phyloP scores from a whole-genome alignment of 805 yeast species.

The Starmerella floricola region DNA sequence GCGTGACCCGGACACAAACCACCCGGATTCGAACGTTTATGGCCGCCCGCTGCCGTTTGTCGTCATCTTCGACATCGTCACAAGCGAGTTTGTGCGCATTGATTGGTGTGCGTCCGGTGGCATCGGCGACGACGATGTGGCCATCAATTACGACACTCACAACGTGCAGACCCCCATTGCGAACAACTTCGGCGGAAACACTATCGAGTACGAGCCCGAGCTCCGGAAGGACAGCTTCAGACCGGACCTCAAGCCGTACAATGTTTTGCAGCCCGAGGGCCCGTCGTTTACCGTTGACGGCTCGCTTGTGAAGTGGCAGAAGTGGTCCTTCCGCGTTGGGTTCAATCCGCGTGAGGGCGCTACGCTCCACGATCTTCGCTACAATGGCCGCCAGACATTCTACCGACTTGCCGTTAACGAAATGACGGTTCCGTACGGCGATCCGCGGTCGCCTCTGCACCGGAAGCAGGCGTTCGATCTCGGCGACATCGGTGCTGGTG shows the following conservation, averaged over 20 bases:
- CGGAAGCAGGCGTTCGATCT: constrained; percentile 78
- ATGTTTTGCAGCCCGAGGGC: constrained; percentile 77
- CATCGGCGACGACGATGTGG: constrained; percentile 50
- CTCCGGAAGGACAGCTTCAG: constrained; percentile 45
- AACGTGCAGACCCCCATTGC: constrained; percentile 43
- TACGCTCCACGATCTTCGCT: constrained; percentile 56
- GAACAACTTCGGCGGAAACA: constrained; percentile 38
- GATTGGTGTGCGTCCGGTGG: constrained; percentile 62
- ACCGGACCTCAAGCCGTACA: constrained; percentile 55
- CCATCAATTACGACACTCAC: constrained; percentile 41
- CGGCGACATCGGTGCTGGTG: constrained; percentile 76
- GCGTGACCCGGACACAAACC: constrained; percentile 45
- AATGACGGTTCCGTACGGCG: constrained; percentile 82
- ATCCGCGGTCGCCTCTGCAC: constrained; percentile 69
- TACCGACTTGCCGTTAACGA: constrained; percentile 64
- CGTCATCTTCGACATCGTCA: constrained; percentile 55
- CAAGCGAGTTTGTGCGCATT: constrained; percentile 53
- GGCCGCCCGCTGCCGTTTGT: constrained; percentile 63
- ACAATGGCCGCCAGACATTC: constrained; percentile 64
- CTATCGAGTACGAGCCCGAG: constrained; percentile 65
- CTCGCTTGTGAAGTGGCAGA: constrained; percentile 62
- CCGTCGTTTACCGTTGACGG: constrained; percentile 54
- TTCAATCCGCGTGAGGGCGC: constrained; percentile 69
- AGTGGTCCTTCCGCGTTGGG: constrained; percentile 65
- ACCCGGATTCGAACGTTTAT: constrained; percentile 40